Base-by-base conservation (phyloP, 2,329 filamentous ascomycete genomes). In the Curvularia spicifera region DNA sequence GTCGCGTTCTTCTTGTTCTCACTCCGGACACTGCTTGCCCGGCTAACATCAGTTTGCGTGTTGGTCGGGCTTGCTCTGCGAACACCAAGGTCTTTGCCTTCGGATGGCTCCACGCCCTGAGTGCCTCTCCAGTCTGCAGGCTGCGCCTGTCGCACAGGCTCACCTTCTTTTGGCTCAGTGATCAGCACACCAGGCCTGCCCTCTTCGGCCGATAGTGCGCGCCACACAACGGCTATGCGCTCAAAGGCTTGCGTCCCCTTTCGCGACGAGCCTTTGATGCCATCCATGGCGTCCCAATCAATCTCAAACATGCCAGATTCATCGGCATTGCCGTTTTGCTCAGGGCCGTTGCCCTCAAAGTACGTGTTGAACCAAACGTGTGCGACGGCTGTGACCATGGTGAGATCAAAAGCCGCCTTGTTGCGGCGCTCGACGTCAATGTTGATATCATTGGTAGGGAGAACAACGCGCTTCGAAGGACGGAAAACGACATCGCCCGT, bases 291-390 rank as follows among this genome's bases (percentile, higher is more conserved):
- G 18, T 90, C 87, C 87, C 88, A 91, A n/a, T 86, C 83, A 26
- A 87, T 87, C 60, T 88, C 85, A 71, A 90, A 91, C 6, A 90
- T 82, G 9, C 89, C 94, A 9, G 84, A 90, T 43, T 88, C 84
- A 48, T 90, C 84, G 0, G 91, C 82, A 15, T 82, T 79, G 24
- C 90, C 91, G 28, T 80, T 76, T 42, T 87, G 82, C 70, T 93
- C 90, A 0, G 89, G 88, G 0, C 90, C 90, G 20, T 85, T 81
- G 44, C 93, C 93, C 78, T 98, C 95, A 69, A 98, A 98, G 77
- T 88, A 98, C 1, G 88, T 83, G 71, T 99, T 99, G 82, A 97
- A 97, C 95, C 95, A 99, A 15, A 97, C 91, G 71, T 98, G 94
- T 0, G 93, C 93, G 9, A 98, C 89, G 0, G 93, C 89, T 0